Conservation (phyloP, 148 eudicot genomes). For the Beta vulgaris region DNA sequence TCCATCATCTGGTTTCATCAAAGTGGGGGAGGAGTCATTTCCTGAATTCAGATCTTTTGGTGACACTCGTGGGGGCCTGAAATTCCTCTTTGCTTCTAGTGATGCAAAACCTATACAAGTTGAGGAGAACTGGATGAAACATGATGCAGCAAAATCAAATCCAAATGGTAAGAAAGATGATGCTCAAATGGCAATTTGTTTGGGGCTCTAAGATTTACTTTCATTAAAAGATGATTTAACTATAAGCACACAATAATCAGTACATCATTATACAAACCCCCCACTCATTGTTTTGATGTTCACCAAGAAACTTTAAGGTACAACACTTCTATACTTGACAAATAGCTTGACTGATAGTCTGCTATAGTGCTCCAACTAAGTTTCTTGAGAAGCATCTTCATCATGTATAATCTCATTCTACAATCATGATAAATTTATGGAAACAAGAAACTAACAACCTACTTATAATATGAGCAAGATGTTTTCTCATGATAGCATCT, state of each 20-base stretch:
- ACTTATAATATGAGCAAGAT: not conserved
- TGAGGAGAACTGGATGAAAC: constrained; percentile 34
- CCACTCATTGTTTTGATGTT: too few relatives aligned
- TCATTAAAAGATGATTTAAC: not conserved
- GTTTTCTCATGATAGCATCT: not conserved
- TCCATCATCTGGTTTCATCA: constrained; percentile 24
- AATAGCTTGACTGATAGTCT: not conserved
- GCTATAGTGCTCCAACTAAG: not conserved
- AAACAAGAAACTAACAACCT: not conserved
- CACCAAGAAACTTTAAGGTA: not conserved
- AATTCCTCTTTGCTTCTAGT: constrained; percentile 87
- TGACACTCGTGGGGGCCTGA: constrained; percentile 63
- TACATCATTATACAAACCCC: too few relatives aligned
- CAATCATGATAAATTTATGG: not conserved
- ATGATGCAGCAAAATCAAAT: constrained; percentile 5
- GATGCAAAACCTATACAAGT: constrained; percentile 78
- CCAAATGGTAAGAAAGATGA: not conserved
- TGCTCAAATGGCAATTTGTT: not conserved
- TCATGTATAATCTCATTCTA: not conserved
- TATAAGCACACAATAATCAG: too few relatives aligned
- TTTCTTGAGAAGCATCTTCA: not conserved
- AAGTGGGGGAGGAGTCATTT: constrained; percentile 33
- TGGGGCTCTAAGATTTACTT: not conserved
- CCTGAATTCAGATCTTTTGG: constrained; percentile 35
- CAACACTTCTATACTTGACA: not conserved